These are phyloP conservation scores for Citrus trifoliata DNA, from an alignment of 345 rosid species.

Conservation along the genomic window DNA sequence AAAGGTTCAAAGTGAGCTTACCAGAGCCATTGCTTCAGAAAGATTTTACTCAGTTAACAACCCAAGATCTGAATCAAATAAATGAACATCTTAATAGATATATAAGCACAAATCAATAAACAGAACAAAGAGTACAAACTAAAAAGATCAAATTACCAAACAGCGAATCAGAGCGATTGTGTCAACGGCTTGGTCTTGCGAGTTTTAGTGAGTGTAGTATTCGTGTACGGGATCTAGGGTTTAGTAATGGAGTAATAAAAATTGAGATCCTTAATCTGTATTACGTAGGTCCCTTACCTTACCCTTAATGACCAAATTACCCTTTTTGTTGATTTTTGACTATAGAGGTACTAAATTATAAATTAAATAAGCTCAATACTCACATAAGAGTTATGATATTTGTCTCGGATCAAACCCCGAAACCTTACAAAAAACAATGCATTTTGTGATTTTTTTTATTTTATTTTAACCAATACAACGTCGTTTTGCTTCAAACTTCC, in stretches of 20 bases:
- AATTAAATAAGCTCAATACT: too few species aligned
- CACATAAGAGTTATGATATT: too few species aligned
- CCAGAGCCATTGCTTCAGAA: constrained; percentile 9
- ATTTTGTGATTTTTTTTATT: too few species aligned
- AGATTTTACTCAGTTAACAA: background rate
- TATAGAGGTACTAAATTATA: too few species aligned
- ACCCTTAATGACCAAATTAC: background rate
- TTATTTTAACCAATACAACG: too few species aligned
- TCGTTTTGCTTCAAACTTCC: too few species aligned
- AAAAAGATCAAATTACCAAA: background rate
- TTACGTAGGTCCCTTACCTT: background rate
- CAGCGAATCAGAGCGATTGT: background rate
- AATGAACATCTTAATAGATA: background rate
- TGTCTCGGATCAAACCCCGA: too few species aligned
- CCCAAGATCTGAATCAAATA: background rate
- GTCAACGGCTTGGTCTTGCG: background rate
- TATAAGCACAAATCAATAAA: background rate
- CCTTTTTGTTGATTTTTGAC: background rate
- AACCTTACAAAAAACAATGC: too few species aligned
- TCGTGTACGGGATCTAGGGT: background rate
- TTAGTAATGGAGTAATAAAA: background rate
- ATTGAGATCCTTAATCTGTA: background rate
- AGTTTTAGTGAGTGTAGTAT: background rate
- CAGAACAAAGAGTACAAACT: background rate
- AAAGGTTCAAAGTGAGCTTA: background rate